Evolutionary conservation across 192 early-diverging fungal genomes (phyloP).

Genomic region (Podila epicladia): DNA sequence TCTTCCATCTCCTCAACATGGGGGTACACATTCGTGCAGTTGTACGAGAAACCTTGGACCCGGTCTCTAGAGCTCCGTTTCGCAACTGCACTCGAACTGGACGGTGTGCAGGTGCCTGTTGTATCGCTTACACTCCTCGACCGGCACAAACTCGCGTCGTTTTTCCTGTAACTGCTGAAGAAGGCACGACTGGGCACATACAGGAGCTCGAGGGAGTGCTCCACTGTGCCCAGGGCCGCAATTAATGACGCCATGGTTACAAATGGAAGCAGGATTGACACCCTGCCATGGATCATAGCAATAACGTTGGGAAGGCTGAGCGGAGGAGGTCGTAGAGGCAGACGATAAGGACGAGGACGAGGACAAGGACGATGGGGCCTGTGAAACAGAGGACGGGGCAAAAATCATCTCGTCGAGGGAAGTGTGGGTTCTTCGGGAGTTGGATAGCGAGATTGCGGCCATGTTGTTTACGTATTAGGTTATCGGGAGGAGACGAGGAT

Average conservation of each 20-base stretch:
- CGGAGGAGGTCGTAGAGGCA: neutral
- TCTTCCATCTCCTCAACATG: slow-evolving; percentile 13
- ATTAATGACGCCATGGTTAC: slow-evolving; percentile 8
- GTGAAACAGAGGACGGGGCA: too few relatives aligned
- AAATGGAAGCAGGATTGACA: neutral
- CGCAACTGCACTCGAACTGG: neutral
- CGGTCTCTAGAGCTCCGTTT: neutral
- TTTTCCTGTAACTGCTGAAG: slow-evolving; percentile 17
- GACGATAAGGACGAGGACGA: neutral
- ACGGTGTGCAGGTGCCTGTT: neutral
- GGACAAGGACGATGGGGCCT: neutral
- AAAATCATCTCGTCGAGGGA: too few relatives aligned
- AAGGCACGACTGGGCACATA: slow-evolving; percentile 6
- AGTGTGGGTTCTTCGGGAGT: too few relatives aligned
- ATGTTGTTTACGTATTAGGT: too few relatives aligned
- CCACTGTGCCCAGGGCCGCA: slow-evolving; percentile 10
- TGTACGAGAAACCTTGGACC: slow-evolving; percentile 3
- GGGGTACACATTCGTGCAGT: slow-evolving; percentile 22
- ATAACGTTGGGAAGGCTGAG: neutral
- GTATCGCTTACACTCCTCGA: neutral
- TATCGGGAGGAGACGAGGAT: too few relatives aligned
- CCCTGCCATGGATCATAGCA: neutral
- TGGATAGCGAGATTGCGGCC: too few relatives aligned
- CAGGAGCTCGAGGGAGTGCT: neutral
- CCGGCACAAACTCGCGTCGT: neutral